A percentile compares a stretch with the other conserved stretches of the same genome.
Conservation (phyloP, 805 yeast genomes). For the Candida fluviatilis region DNA sequence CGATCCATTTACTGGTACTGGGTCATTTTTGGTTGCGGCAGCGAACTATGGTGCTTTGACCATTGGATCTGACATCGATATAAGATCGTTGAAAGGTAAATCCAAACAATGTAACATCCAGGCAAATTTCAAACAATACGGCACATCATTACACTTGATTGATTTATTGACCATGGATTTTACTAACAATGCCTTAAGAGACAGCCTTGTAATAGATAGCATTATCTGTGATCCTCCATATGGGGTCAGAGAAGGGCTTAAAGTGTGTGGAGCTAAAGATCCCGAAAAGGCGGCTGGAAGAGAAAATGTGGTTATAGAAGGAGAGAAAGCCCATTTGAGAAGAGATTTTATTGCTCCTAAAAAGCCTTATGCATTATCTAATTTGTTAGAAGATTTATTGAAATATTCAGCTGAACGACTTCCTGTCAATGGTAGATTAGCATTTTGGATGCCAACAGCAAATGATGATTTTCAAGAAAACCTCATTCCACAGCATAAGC, state of each 20-base stretch:
- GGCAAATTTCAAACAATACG: conserved; percentile 74
- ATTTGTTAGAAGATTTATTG: conserved; percentile 73
- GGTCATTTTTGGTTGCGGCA: conserved; percentile 87
- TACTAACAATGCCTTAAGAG: conserved; percentile 80
- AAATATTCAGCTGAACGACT: conserved; percentile 68
- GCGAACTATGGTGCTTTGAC: conserved; percentile 78
- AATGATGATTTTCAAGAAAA: conserved; percentile 74
- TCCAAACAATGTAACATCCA: conserved; percentile 46
- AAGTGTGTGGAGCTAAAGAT: conserved; percentile 80
- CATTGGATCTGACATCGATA: conserved; percentile 89
- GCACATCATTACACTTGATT: conserved; percentile 50
- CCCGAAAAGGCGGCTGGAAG: conserved; percentile 68
- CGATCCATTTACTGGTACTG: conserved; percentile 97
- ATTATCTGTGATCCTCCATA: conserved; percentile 97
- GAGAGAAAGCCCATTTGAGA: conserved; percentile 70
- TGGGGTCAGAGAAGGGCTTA: conserved; percentile 93
- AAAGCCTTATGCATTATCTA: conserved; percentile 79
- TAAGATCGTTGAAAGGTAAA: conserved; percentile 71
- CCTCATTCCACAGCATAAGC: conserved; percentile 73
- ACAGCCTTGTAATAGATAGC: conserved; percentile 60
- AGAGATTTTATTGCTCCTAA: conserved; percentile 89
- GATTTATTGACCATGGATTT: conserved; percentile 92
- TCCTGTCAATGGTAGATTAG: conserved; percentile 72
- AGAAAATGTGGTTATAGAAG: conserved; percentile 71
- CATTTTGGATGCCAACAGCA: conserved; percentile 98